Base-by-base conservation (phyloP, 176 grass and related monocot genomes). In the Oryza coarctata region DNA sequence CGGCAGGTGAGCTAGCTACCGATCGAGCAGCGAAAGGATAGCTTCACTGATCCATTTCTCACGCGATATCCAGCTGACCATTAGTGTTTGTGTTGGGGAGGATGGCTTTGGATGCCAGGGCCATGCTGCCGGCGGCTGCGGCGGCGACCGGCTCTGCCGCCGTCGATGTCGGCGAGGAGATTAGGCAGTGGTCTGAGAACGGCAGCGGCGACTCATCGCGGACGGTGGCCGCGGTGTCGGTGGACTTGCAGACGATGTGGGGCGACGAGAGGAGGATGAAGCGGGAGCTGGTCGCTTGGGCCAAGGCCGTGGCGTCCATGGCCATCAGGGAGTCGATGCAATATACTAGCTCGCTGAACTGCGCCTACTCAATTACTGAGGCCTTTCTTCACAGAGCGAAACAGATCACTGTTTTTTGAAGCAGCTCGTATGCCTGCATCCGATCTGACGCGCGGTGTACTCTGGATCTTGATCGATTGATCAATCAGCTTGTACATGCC, bases 221-320 rank as follows among this genome's bases (percentile, higher is more conserved):
- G 9, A 0, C 4, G 29, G 75, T 1, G 39, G 22, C 1, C 0
- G 62, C 62, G 3, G 15, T 3, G 4, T 15, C n/a, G 40, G 36
- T 65, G 77, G 82, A 65, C 0, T 72, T 85, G 55, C 63, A 23
- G 38, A 39, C 61, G 68, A 28, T 80, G 41, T 90, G 79, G 88
- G 35, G 63, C 14, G 80, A 92, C 47, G 88, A 93, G 77, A 38
- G 84, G 88, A 95, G 71, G 76, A 78, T 95, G 88, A 95, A 90
- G 80, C 75, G 65, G 67, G 83, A 93, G 76, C 64, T 95, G 33
- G 75, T 90, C 9, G 86, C 86, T 12, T 95, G 93, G 90, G 93
- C 93, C 26, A 95, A 92, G 76, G 90, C 90, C 25, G 93, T 93
- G 29, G 93, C 88, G 6, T 87, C 83, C 88, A 88, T 93, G 80